A percentile compares a stretch with the other conserved stretches of the same genome.
Conservation (phyloP, 2,329 filamentous ascomycete genomes). For the Zasmidium angulare region DNA sequence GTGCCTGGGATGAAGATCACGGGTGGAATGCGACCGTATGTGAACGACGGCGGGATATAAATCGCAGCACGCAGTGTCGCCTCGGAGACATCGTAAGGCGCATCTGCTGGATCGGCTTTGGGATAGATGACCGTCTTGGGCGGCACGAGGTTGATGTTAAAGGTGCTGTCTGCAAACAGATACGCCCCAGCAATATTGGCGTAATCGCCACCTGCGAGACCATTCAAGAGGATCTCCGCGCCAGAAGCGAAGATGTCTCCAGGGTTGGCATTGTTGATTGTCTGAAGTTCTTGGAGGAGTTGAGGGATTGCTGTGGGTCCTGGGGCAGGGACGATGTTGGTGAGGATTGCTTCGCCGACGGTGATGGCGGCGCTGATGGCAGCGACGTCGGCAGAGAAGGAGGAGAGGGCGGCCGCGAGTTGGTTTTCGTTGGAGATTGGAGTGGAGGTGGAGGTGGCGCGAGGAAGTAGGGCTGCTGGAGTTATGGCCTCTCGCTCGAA, state of each 20-base stretch:
- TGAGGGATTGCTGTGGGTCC: constrained; percentile 22
- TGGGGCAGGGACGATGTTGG: constrained; percentile 24
- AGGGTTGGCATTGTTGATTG: constrained; percentile 20
- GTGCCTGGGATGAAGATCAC: constrained; percentile 57
- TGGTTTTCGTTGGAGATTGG: constrained; percentile 18
- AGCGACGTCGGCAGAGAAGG: constrained; percentile 12
- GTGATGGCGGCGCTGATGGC: constrained; percentile 18
- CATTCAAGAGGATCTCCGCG: constrained; percentile 21
- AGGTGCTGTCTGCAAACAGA: constrained; percentile 22
- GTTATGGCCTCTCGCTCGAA: constrained; percentile 16
- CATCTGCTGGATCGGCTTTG: constrained; percentile 41
- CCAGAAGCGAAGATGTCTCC: constrained; percentile 23
- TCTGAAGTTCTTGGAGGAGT: constrained; percentile 16
- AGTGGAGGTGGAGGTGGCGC: constrained; percentile 3
- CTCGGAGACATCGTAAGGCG: constrained; percentile 51
- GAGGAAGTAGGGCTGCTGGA: not conserved
- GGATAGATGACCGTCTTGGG: constrained; percentile 38
- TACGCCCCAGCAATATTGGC: constrained; percentile 18
- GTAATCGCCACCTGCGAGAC: constrained; percentile 22
- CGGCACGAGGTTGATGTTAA: constrained; percentile 28
- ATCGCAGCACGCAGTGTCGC: constrained; percentile 51
- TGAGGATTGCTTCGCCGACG: constrained; percentile 23
- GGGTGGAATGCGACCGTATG: constrained; percentile 44
- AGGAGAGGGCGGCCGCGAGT: constrained; percentile 16
- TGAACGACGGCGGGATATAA: constrained; percentile 52